These are phyloP conservation scores for Alternaria brassicae DNA, from an alignment of 2,329 filamentous ascomycete genomes.

Conservation along the genomic window DNA sequence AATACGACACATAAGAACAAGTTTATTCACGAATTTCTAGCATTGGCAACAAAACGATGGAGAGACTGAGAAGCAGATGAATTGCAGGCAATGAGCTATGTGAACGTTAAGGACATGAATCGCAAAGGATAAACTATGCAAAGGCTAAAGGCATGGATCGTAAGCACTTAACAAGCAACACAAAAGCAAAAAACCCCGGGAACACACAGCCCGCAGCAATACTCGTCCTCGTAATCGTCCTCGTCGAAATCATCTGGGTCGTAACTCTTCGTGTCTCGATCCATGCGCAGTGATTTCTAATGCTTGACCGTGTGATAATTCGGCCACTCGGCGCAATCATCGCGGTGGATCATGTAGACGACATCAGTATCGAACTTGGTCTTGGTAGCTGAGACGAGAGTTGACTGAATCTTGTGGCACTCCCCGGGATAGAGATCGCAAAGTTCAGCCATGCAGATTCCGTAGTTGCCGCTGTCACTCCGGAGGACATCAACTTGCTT, in stretches of 20 bases:
- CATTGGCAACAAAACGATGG: neutral
- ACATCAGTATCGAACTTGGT: neutral
- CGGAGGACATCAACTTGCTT: neutral
- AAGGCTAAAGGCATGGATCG: neutral
- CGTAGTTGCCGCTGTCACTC: neutral
- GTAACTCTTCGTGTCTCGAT: too few species aligned
- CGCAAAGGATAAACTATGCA: neutral
- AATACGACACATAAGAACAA: neutral
- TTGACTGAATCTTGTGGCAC: neutral
- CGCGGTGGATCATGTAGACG: neutral
- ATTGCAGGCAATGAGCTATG: neutral
- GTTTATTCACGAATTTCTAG: neutral
- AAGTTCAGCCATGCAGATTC: neutral
- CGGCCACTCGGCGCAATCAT: neutral
- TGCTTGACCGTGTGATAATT: neutral
- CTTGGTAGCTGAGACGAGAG: neutral
- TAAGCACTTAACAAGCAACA: neutral
- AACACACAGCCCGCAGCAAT: neutral
- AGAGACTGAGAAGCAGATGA: neutral
- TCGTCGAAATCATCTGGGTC: neutral
- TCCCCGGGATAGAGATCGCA: neutral
- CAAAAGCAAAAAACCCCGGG: neutral
- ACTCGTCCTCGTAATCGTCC: neutral
- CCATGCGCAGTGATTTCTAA: neutral
- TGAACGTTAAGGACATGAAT: neutral